Evolutionary conservation across 257 asterid species (phyloP), one percentile per base, ranked within the genome.

Genomic region (Leptodermis oblonga): DNA sequence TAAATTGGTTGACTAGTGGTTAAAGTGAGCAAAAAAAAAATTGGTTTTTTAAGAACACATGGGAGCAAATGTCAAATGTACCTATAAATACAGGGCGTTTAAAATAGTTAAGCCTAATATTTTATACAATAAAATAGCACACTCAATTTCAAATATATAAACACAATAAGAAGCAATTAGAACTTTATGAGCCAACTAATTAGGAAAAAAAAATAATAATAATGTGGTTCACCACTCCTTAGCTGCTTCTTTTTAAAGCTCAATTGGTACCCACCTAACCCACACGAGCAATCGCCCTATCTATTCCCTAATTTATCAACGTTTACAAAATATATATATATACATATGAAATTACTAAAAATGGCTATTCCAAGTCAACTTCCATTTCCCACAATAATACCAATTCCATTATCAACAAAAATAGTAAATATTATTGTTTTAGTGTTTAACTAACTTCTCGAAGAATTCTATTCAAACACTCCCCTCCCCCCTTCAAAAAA

Each of bases 121-220:
- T n/a, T n/a, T n/a, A n/a, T n/a, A n/a, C n/a, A n/a, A n/a, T n/a
- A n/a, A n/a, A n/a, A n/a, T n/a, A n/a, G n/a, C n/a, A n/a, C n/a
- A n/a, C n/a, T n/a, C n/a, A n/a, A n/a, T n/a, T n/a, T n/a, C n/a
- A 52, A 52, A 22, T 1, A 22, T 20, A 17, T 20, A 20, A n/a
- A 5, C n/a, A 52, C n/a, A 52, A 5, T 26, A 13, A 22, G 23
- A 1, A 30, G 60, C 60, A 54, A 54, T 54, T 6, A 23, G 18
- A 54, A 25, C 61, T 54, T 54, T 23, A 54, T 54, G 31, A 54
- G 61, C 61, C 34, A 54, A 54, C 61, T 54, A 54, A 23, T 54
- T 23, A 25, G 61, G 39, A 54, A 14, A 54, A 53, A 25, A 54
- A 53, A 25, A 54, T 7, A 1, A 10, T 52, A 30, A 52, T 52